A percentile compares a stretch with the other conserved stretches of the same genome.
phyloP scores from a whole-genome alignment of 495 filamentous ascomycete genomes.

The Cryomyces minteri region DNA sequence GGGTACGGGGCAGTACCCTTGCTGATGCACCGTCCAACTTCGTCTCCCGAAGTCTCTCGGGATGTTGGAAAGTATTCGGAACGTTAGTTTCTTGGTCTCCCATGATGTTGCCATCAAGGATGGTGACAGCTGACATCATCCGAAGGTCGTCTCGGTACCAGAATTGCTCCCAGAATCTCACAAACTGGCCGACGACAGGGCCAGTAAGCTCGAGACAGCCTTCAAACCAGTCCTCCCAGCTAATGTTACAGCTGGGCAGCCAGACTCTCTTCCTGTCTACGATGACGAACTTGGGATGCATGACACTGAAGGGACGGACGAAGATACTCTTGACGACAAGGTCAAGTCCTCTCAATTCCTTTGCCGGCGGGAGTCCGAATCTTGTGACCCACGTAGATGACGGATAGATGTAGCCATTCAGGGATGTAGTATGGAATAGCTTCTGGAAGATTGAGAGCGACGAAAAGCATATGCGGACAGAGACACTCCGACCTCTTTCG shows the following conservation, averaged over 20 bases:
- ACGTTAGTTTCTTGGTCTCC: neutral
- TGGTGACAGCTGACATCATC: neutral
- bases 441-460: conserved; percentile 49
- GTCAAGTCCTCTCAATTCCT: conserved; percentile 36
- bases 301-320: conserved; percentile 52
- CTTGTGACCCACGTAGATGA: conserved; percentile 32
- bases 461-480: conserved; percentile 44
- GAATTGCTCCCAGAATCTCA: conserved; percentile 37
- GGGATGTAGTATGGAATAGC: conserved; percentile 40
- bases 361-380: conserved; percentile 37
- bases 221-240: conserved; percentile 62
- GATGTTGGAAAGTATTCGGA: neutral
- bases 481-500: conserved; percentile 16
- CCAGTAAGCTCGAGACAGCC: conserved; percentile 43
- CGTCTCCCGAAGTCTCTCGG: too few species aligned
- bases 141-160: conserved; percentile 21
- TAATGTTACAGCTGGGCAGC: conserved; percentile 55
- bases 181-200: conserved; percentile 29
- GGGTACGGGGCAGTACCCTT: neutral
- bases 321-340: conserved; percentile 52
- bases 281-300: conserved; percentile 62
- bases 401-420: conserved; percentile 36
- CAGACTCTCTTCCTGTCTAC: conserved; percentile 41
- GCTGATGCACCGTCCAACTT: too few species aligned
- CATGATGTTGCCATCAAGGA: neutral